Base-by-base conservation (phyloP, 2,329 filamentous ascomycete species). In the Thielaviopsis populi region DNA sequence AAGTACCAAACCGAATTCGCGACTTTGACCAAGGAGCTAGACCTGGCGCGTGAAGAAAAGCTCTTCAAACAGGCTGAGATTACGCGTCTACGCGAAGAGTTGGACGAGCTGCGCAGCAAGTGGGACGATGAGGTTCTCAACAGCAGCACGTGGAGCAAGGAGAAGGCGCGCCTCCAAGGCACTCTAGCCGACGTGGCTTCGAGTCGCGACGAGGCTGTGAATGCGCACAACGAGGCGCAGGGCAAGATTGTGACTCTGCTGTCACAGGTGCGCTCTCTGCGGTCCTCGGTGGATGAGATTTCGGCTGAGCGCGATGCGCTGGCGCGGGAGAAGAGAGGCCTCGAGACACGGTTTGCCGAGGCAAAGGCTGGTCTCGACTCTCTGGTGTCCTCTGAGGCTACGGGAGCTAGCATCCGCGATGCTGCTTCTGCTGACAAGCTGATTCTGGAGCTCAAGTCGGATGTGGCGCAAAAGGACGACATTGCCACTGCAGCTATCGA, bases 61-160 rank as follows among this genome's bases (percentile, higher is more conserved):
- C 88, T 78, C 75, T 96, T 77, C 81, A 92, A 81, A 82, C 90
- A 94, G 69, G 84, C 88, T 42, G 91, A 96, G 74, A 95, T 92
- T 68, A 83, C 87, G 17, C 85, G 90, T 54, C 80, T 99, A 62
- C 87, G 92, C n/a, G 92, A 97, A 72, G 94, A 99, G 74, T 84
- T 97, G 27, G 94, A 99, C 70, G 91, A 96, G 70, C 81, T 97
- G 65, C 85, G 94, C 68, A 91, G 86, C 69, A 97, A 97, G 76
- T 97, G 94, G 92, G 94, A 99, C 70, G 90, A 97, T 70, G 92
- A 99, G 75, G 90, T 97, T 11, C 83, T 97, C 69, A 97, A 97
- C 76, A 95, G 90, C 74, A 95, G 91, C 17, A 96, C 92, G 0
- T 97, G 94, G 91, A 91, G 91, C 13, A 99, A 99, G 77, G 92